A percentile compares a stretch with the other conserved stretches of the same genome.
phyloP scores from a whole-genome alignment of 306 rosid species.

The Betula pendula region DNA sequence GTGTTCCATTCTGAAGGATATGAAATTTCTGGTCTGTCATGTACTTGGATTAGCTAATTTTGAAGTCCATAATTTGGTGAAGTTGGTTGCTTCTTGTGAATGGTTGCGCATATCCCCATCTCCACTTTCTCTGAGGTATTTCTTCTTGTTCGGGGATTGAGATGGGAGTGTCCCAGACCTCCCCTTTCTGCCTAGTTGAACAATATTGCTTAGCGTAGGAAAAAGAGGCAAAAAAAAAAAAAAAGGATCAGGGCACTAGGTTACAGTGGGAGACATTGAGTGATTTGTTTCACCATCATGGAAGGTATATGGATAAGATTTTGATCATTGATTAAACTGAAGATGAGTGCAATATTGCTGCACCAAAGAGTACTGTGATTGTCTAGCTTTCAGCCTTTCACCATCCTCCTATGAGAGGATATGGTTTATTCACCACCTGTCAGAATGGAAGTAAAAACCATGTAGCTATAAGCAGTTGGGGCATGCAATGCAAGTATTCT shows the following conservation, averaged over 20 bases:
- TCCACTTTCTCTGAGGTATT: no score
- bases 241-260: neutral
- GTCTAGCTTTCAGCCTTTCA: neutral
- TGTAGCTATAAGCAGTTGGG: neutral
- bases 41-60: no score
- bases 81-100: no score
- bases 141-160: no score
- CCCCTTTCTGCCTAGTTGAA: no score
- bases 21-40: no score
- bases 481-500: neutral
- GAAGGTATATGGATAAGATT: neutral
- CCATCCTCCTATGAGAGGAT: neutral
- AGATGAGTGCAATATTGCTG: neutral
- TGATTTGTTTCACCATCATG: neutral
- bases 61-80: no score
- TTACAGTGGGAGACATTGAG: neutral
- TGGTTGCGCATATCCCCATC: no score
- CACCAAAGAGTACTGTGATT: neutral
- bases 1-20: neutral
- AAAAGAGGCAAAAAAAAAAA: no score
- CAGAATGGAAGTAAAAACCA: neutral
- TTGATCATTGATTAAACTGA: neutral
- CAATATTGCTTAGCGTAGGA: no score
- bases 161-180: no score
- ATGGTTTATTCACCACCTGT: neutral